Conservation (phyloP, 768 basidiomycete species). For the Lentinus brumalis region DNA sequence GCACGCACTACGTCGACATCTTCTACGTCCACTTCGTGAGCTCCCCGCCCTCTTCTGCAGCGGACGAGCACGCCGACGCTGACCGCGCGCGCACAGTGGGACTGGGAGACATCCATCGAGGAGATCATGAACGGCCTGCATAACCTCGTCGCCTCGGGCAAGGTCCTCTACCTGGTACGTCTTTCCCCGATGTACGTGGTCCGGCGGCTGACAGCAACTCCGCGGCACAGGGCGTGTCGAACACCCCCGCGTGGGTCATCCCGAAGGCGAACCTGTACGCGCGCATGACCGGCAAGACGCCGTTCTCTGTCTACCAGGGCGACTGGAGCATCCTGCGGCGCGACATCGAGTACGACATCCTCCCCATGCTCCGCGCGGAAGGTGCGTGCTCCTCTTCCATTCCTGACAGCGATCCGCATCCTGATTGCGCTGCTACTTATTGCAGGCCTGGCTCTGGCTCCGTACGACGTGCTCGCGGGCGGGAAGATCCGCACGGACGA, state of each 20-base stretch:
- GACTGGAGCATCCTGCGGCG: conserved; percentile 39
- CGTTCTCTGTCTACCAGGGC: conserved; percentile 38
- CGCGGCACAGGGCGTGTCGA: conserved; percentile 22
- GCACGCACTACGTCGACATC: conserved; percentile 47
- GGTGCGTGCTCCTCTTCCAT: conserved; percentile 18
- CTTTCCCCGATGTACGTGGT: background rate
- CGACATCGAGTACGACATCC: conserved; percentile 42
- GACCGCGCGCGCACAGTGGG: conserved; percentile 51
- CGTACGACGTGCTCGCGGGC: conserved; percentile 24
- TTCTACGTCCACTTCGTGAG: conserved; percentile 43
- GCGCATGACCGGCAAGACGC: conserved; percentile 39
- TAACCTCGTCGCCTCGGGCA: conserved; percentile 49
- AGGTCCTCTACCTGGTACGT: conserved; percentile 41
- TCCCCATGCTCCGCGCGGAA: conserved; percentile 38
- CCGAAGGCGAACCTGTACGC: conserved; percentile 43
- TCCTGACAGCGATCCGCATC: background rate
- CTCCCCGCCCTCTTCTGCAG: conserved; percentile 35
- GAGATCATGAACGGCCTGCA: conserved; percentile 61
- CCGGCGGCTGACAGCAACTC: background rate
- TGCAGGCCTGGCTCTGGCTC: conserved; percentile 28
- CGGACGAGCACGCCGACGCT: conserved; percentile 41
- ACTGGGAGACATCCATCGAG: conserved; percentile 51
- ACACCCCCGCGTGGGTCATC: conserved; percentile 41
- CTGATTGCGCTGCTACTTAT: background rate
- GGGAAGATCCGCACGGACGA: conserved; percentile 26